Evolutionary conservation across 805 yeast genomes (phyloP), one percentile per base, ranked within the genome.

Genomic region (Ogataea nakhonphanomensis): DNA sequence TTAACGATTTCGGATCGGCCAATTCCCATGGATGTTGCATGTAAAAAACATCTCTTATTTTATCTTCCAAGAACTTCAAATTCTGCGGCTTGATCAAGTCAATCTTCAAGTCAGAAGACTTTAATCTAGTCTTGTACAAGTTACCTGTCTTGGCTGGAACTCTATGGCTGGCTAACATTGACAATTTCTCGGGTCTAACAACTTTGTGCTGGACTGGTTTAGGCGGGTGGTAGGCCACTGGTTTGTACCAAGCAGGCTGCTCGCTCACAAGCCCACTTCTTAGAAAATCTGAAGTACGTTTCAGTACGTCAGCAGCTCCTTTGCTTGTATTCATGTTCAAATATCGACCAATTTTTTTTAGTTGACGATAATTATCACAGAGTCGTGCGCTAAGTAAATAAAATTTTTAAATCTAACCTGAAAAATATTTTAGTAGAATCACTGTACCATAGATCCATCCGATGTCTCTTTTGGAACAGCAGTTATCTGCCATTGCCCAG

Each of bases 1-100:
- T 73, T 50, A 93, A 65, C 22, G 78, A 72, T 59, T 85, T 86
- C 10, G 98, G 96, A 51, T 95, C 76, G 1, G 98, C 87, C 39
- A 90, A 69, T 65, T 93, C 99, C 99, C 99, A 93, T 6, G 99
- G 99, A 64, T 93, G 99, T 59, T 90, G 96, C 44, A 79, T 79
- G 63, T 82, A 91, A 57, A 93, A 93, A 17, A 84, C 69, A 33
- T 76, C 71, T 67, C 99, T 78, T 51, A 93, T 65, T 53, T 82
- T 79, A 64, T 93, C 99, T 62, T 91, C 93, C 39, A 78, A 61
- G 50, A 74, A 82, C 41, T 61, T 62, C 55, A 85, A 65, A 47
- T 73, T 71, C 30, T 77, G 76, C 8, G 83, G 71, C 48, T 70
- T 65, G 51, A 71, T 69, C 11, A 81, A 66, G 41, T 69, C 69